phyloP scores from a whole-genome alignment of 192 early-diverging fungal genomes.

The Coemansia javaensis region DNA sequence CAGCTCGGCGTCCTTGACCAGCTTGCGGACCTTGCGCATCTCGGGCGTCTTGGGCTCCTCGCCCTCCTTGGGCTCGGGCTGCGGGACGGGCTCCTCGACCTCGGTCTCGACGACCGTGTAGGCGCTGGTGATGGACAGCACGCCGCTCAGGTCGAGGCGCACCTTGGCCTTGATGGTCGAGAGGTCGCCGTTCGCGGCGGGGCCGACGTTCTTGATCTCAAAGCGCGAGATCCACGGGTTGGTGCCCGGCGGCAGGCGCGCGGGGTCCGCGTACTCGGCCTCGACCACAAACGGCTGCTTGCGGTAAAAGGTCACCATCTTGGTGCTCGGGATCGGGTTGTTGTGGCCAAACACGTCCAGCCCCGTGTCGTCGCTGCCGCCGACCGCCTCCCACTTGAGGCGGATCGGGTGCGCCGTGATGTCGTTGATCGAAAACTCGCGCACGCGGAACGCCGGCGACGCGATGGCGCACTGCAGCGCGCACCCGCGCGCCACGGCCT shows the following conservation, averaged over 20 bases:
- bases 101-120: constrained; percentile 84
- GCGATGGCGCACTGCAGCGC: constrained; percentile 96
- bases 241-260: constrained; percentile 69
- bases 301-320: constrained; percentile 89
- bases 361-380: constrained; percentile 64
- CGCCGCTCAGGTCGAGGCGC: constrained; percentile 77
- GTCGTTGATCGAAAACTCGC: constrained; percentile 92
- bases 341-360: constrained; percentile 84
- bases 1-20: constrained; percentile 83
- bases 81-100: constrained; percentile 72
- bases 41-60: constrained; percentile 54
- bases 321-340: constrained; percentile 84
- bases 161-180: constrained; percentile 91
- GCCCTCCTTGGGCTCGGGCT: constrained; percentile 55
- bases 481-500: constrained; percentile 93
- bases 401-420: constrained; percentile 84
- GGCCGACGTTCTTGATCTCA: constrained; percentile 76
- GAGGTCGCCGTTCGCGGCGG: constrained; percentile 57
- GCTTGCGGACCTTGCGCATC: constrained; percentile 85
- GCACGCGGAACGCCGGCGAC: constrained; percentile 96
- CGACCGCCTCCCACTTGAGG: constrained; percentile 71
- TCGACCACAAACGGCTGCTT: constrained; percentile 77
- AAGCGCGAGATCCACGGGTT: constrained; percentile 80
- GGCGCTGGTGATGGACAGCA: constrained; percentile 75
- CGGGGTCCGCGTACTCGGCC: constrained; percentile 69